Conservation (phyloP, 768 basidiomycete species). For the Holtermannia corniformis region DNA sequence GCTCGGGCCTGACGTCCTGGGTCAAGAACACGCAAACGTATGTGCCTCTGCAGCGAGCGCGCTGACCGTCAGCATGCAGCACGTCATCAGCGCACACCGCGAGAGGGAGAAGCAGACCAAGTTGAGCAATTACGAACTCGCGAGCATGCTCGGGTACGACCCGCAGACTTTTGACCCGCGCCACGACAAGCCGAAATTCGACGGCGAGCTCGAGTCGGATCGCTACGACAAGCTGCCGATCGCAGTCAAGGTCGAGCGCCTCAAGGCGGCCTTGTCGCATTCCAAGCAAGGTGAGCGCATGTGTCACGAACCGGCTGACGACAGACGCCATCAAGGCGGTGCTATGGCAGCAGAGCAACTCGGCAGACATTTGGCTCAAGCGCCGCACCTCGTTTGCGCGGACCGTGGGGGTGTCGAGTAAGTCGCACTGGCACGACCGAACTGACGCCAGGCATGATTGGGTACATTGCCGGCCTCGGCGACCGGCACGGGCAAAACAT, state of each 20-base stretch:
- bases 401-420: slow-evolving; percentile 34
- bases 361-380: slow-evolving; percentile 37
- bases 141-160: slow-evolving; percentile 36
- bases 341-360: slow-evolving; percentile 38
- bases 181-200: slow-evolving; percentile 13
- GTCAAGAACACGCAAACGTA: slow-evolving; percentile 37
- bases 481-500: slow-evolving; percentile 43
- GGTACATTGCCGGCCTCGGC: slow-evolving; percentile 42
- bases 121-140: slow-evolving; percentile 30
- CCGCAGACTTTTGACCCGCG: slow-evolving; percentile 20
- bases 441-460: slow-evolving; percentile 36
- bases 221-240: slow-evolving; percentile 32
- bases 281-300: slow-evolving; percentile 31
- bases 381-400: slow-evolving; percentile 38
- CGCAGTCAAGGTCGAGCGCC: slow-evolving; percentile 24
- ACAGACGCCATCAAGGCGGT: slow-evolving; percentile 36
- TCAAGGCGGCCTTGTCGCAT: slow-evolving; percentile 27
- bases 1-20: slow-evolving; percentile 35
- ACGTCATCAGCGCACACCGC: slow-evolving; percentile 29
- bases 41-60: slow-evolving; percentile 1
- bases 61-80: slow-evolving; percentile 19
- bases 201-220: slow-evolving; percentile 26
- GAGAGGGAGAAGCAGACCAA: slow-evolving; percentile 24
- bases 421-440: slow-evolving; percentile 2
- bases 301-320: background rate